Evolutionary conservation across 495 filamentous ascomycete species (phyloP).

Genomic region (Penicillium waksmanii): DNA sequence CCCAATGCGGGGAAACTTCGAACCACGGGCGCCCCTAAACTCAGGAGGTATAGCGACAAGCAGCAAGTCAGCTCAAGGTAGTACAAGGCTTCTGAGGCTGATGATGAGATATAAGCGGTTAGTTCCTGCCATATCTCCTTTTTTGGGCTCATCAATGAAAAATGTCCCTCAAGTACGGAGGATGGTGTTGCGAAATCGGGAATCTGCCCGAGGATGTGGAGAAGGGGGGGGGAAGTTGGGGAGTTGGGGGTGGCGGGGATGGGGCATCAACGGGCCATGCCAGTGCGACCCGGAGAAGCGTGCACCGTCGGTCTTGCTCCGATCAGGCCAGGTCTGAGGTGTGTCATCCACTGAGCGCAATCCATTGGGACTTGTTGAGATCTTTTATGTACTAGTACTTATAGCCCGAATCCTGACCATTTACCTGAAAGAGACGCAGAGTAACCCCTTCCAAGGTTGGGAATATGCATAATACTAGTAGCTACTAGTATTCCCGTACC

Average conservation of each 20-base stretch:
- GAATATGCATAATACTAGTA: too few species aligned
- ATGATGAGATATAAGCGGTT: neutral
- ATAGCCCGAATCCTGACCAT: too few species aligned
- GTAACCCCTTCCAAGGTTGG: too few species aligned
- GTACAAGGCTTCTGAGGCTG: neutral
- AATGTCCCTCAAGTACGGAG: neutral
- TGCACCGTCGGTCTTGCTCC: constrained; percentile 4
- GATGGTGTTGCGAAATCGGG: neutral
- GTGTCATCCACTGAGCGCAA: too few species aligned
- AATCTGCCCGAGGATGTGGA: constrained; percentile 1
- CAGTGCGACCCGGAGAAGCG: neutral
- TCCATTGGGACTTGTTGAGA: too few species aligned
- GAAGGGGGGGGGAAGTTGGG: too few species aligned
- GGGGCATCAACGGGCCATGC: neutral
- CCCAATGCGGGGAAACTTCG: constrained; percentile 25
- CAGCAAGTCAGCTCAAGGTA: neutral
- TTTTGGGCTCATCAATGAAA: too few species aligned
- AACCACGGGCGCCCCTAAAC: neutral
- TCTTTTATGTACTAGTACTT: too few species aligned
- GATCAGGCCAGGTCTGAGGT: neutral
- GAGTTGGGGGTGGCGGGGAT: neutral
- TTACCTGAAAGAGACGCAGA: too few species aligned
- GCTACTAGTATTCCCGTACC: too few species aligned
- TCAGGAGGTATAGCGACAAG: neutral
- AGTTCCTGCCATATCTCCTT: too few species aligned